Percentiles rank a stretch among this genome's conserved stretches.
Evolutionary conservation across 2,329 filamentous ascomycete species (phyloP).

Genomic region (Alternaria sp.): DNA sequence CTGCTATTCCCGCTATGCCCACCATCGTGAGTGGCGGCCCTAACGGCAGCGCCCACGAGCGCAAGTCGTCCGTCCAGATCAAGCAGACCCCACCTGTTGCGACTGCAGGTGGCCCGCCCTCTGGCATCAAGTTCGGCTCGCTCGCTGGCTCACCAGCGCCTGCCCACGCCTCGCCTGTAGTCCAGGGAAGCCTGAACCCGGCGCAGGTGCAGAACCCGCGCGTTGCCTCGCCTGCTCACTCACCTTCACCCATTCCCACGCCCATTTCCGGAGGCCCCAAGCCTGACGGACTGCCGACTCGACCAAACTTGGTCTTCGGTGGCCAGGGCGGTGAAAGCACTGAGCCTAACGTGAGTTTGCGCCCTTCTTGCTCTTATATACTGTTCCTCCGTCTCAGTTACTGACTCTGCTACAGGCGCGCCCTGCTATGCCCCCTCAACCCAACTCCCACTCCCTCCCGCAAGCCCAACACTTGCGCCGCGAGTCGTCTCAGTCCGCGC

Average conservation of each 20-base stretch:
- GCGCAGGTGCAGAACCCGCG: slow-evolving; percentile 68
- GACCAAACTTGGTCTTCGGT: slow-evolving; percentile 79
- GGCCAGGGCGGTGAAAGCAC: slow-evolving; percentile 77
- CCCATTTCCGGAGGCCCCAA: slow-evolving; percentile 85
- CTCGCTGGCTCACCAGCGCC: slow-evolving; percentile 69
- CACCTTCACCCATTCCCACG: slow-evolving; percentile 92
- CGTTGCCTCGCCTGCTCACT: slow-evolving; percentile 83
- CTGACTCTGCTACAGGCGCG: slow-evolving; percentile 66
- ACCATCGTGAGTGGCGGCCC: slow-evolving; percentile 69
- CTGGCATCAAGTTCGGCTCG: slow-evolving; percentile 81
- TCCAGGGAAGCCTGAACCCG: slow-evolving; percentile 67
- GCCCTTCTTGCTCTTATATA: slow-evolving; percentile 4
- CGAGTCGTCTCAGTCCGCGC: slow-evolving; percentile 84
- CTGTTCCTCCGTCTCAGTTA: slow-evolving; percentile 7
- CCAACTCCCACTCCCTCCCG: slow-evolving; percentile 51
- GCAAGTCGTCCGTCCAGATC: slow-evolving; percentile 94
- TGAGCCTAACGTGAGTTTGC: slow-evolving; percentile 74
- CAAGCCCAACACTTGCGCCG: slow-evolving; percentile 83
- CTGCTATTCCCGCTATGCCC: slow-evolving; percentile 54
- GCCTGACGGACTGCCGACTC: slow-evolving; percentile 76
- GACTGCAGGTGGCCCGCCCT: slow-evolving; percentile 56
- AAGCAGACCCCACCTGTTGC: slow-evolving; percentile 73
- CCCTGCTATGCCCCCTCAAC: slow-evolving; percentile 66
- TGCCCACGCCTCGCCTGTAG: slow-evolving; percentile 72
- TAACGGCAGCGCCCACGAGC: slow-evolving; percentile 78